phyloP scores from a whole-genome alignment of 345 rosid genomes.

The Toxicodendron radicans region DNA sequence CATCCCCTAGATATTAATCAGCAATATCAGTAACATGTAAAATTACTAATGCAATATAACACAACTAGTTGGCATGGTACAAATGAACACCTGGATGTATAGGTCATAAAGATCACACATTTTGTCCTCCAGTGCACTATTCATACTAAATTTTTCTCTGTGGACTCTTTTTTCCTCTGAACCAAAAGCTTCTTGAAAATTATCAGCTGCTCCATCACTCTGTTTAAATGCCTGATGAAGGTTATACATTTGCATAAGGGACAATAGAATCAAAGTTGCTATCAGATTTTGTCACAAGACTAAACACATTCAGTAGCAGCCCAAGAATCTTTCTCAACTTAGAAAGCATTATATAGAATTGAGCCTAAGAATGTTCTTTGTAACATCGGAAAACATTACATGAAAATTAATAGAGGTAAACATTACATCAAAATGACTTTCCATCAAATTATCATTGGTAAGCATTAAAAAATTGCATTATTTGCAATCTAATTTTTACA shows the following conservation, averaged over 20 bases:
- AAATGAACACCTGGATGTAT: constrained; percentile 31
- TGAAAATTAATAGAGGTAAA: not conserved
- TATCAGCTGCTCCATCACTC: constrained; percentile 18
- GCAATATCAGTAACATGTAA: not conserved
- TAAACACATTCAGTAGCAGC: constrained; percentile 3
- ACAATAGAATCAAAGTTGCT: constrained; percentile 1
- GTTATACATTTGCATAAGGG: constrained; percentile 13
- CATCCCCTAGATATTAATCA: constrained; percentile 33
- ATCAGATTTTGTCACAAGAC: not conserved
- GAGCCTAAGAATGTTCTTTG: not conserved
- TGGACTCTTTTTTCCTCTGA: constrained; percentile 19
- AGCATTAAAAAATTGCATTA: not conserved
- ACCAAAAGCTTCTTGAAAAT: constrained; percentile 23
- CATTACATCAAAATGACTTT: not conserved
- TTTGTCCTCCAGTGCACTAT: constrained; percentile 36
- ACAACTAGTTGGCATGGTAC: constrained; percentile 9
- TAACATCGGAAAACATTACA: not conserved
- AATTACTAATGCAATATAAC: not conserved
- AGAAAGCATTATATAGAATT: not conserved
- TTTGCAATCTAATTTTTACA: not conserved
- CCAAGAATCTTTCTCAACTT: not conserved
- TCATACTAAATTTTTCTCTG: constrained; percentile 22
- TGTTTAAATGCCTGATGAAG: constrained; percentile 26
- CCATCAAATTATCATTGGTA: not conserved
- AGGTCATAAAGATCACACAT: constrained; percentile 44